Percentiles rank a stretch among this genome's conserved stretches.
These are phyloP conservation scores for Aureobasidium sp. DNA, from an alignment of 2,329 filamentous ascomycete genomes.

Conservation along the genomic window DNA sequence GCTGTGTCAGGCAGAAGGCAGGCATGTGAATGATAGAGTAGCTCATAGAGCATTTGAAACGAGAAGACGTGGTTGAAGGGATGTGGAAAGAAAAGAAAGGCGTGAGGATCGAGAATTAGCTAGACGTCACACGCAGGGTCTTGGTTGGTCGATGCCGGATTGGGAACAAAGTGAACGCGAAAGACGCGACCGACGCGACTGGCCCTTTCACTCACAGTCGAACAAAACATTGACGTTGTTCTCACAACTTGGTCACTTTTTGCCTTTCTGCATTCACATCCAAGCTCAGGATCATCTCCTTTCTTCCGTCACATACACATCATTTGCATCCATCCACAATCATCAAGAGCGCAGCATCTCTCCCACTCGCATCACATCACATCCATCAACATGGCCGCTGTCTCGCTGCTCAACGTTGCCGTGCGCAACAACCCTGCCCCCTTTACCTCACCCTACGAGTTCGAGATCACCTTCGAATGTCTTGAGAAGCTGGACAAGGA, in stretches of 20 bases:
- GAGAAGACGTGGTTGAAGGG: background rate
- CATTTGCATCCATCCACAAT: background rate
- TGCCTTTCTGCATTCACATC: background rate
- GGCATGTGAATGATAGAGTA: background rate
- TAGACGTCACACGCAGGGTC: background rate
- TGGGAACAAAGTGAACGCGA: background rate
- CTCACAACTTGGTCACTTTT: background rate
- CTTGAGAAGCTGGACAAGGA: slow-evolving; percentile 93
- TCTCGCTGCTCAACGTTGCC: slow-evolving; percentile 90
- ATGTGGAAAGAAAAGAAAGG: background rate
- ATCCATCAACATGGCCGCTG: slow-evolving; percentile 68
- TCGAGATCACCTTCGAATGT: slow-evolving; percentile 98
- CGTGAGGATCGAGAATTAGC: background rate
- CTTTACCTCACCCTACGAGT: slow-evolving; percentile 88
- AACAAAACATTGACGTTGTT: slow-evolving; percentile 6
- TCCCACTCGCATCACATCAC: background rate
- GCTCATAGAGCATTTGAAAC: background rate
- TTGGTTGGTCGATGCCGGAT: background rate
- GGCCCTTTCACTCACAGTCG: background rate
- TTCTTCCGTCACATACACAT: background rate
- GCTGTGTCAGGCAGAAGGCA: background rate
- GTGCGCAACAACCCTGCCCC: slow-evolving; percentile 95
- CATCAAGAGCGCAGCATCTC: background rate
- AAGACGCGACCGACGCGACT: background rate
- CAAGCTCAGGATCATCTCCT: background rate